Evolutionary conservation across 2,329 filamentous ascomycete species (phyloP), one percentile per base, ranked within the genome.

Genomic region (Fusarium metavorans): DNA sequence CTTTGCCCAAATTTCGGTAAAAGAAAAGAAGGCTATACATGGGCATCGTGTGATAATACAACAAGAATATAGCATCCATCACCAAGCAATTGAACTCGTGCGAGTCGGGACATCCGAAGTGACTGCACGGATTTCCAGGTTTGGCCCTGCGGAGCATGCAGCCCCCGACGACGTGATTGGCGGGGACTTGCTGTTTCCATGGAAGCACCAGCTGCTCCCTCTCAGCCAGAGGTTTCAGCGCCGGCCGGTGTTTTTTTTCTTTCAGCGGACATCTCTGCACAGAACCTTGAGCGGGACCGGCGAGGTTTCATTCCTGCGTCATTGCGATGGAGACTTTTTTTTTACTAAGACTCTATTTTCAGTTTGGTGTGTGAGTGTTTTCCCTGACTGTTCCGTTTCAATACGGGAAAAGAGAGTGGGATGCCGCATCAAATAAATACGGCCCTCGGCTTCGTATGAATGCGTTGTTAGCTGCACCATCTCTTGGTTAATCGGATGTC

Each of bases 241-340:
- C 20, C 59, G 23, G 25, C 20, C 60, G 16, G 45, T 32, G 60
- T 39, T 52, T 32, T 50, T 50, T 27, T 27, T 52, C 41, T 25
- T 25, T 37, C 30, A 16, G 25, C 30, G 32, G 41, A 8, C 45
- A 37, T 68, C 37, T 68, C 37, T 56, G 72, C 68, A 75, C 57
- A 64, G 69, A 50, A 58, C 56, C 67, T 63, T 62, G 54, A 41
- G 72, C 74, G 72, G 69, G 48, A 70, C 70, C 37, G 66, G 62
- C 32, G 34, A 66, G 69, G 72, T 75, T 75, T 70, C 72, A 75
- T 75, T 75, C 72, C 72, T 75, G 72, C 72, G 72, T 75, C 72
- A 75, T 75, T 73, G 62, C 62, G 64, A 70, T 59, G 56, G 52
- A 59, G 70, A 64, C 72, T 72, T 35, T 30, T 30, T 30, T 30